phyloP scores from a whole-genome alignment of 164 flowering plant genomes.

The Cinnamomum micranthum region DNA sequence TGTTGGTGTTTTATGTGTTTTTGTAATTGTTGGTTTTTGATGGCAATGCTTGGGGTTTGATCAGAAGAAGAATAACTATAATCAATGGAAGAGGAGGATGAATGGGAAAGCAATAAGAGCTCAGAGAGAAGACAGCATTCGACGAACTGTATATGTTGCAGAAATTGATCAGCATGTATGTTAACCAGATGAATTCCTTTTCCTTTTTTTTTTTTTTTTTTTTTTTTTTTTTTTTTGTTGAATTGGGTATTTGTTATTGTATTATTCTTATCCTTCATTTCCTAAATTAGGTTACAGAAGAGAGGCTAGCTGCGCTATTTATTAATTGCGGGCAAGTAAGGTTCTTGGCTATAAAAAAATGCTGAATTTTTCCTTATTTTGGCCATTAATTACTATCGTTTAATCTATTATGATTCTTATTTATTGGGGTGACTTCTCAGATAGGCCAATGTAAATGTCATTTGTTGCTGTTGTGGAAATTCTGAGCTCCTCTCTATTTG shows the following conservation, averaged over 20 bases:
- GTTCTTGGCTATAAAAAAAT: not conserved
- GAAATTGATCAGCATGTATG: conserved; percentile 93
- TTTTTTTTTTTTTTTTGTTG: not conserved
- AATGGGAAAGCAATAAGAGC: conserved; percentile 59
- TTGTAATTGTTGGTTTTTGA: not conserved
- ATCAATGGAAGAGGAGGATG: conserved; percentile 61
- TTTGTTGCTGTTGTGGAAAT: not conserved
- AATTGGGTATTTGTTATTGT: not conserved
- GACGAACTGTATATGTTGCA: conserved; percentile 92
- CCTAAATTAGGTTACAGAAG: conserved; percentile 78
- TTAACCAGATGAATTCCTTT: not conserved
- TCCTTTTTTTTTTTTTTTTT: not conserved
- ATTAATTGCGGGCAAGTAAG: conserved; percentile 76
- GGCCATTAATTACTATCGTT: not conserved
- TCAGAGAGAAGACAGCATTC: conserved; percentile 74
- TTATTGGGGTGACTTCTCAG: not conserved
- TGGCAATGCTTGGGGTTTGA: not conserved
- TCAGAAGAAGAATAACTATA: conserved; percentile 57
- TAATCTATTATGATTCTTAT: not conserved
- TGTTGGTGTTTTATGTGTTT: not conserved
- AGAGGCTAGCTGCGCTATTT: conserved; percentile 87
- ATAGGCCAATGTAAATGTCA: too few relatives aligned
- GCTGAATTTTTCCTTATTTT: not conserved
- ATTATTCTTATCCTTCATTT: conserved; percentile 2
- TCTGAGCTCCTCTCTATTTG: not conserved